A percentile compares a stretch with the other conserved stretches of the same genome.
phyloP scores from a whole-genome alignment of 257 asterid species.

The Solanum chilense region DNA sequence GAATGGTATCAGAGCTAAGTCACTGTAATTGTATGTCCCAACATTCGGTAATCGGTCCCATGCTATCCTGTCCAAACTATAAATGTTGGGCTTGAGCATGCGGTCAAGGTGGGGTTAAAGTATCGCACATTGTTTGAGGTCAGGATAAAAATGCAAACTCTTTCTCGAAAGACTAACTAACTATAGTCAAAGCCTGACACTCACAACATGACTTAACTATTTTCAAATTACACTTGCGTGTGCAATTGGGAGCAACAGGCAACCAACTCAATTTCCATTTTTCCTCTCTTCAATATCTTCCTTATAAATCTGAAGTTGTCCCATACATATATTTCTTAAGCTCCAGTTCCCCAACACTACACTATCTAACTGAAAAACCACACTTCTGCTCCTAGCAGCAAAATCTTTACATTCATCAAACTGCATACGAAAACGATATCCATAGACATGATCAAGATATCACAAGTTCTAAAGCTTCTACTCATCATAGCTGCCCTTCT shows the following conservation, averaged over 20 bases:
- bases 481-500: slow-evolving; percentile 21
- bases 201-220: background rate
- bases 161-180: background rate
- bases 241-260: no score
- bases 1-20: background rate
- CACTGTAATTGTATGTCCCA: background rate
- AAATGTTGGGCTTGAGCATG: background rate
- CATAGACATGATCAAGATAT: slow-evolving; percentile 8
- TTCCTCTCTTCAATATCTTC: background rate
- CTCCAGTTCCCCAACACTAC: background rate
- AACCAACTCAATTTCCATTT: background rate
- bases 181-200: background rate
- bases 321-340: background rate
- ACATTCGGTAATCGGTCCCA: background rate
- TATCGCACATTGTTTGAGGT: background rate
- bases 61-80: background rate
- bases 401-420: background rate
- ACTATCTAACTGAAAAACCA: background rate
- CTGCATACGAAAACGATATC: background rate
- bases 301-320: background rate
- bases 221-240: no score
- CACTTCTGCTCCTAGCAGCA: background rate
- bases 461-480: slow-evolving; percentile 26
- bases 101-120: background rate
- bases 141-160: background rate